Percentiles rank a stretch among this genome's conserved stretches.
phyloP scores from a whole-genome alignment of 2,329 filamentous ascomycete species.

The Diaporthe citri region DNA sequence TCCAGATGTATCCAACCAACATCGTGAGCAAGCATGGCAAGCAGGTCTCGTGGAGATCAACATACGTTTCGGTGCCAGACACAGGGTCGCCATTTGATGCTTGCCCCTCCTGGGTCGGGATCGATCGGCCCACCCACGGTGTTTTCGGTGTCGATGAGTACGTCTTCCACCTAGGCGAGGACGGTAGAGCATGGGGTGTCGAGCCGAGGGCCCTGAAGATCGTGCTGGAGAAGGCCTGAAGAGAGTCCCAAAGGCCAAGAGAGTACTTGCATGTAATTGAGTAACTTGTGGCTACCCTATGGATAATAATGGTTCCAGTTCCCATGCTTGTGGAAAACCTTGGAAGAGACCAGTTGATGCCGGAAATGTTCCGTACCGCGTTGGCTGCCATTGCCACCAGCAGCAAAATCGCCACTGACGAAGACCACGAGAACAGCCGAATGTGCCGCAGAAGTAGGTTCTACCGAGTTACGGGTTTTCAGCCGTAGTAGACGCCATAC shows the following conservation, averaged over 20 bases:
- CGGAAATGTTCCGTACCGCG: too few species aligned
- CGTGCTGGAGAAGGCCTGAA: background rate
- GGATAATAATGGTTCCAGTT: too few species aligned
- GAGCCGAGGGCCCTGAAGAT: slow-evolving; percentile 2
- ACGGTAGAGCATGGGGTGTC: background rate
- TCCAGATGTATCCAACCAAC: background rate
- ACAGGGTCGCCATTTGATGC: background rate
- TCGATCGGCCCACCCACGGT: background rate
- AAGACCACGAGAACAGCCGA: too few species aligned
- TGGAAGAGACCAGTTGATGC: too few species aligned
- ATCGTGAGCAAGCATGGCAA: background rate
- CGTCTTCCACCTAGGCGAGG: background rate
- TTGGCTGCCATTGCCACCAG: too few species aligned
- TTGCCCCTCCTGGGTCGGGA: background rate
- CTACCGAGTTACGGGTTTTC: too few species aligned
- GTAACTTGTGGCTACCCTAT: too few species aligned
- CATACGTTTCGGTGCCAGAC: background rate
- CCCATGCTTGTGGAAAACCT: too few species aligned
- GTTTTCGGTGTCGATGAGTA: background rate
- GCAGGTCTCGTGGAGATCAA: background rate
- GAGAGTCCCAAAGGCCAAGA: background rate
- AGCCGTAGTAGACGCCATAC: too few species aligned
- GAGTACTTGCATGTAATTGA: too few species aligned
- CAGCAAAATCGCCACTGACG: too few species aligned
- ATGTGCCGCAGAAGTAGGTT: too few species aligned